phyloP scores from a whole-genome alignment of 108 stramenopile genomes.

The Hondaea fermentalgiana region DNA sequence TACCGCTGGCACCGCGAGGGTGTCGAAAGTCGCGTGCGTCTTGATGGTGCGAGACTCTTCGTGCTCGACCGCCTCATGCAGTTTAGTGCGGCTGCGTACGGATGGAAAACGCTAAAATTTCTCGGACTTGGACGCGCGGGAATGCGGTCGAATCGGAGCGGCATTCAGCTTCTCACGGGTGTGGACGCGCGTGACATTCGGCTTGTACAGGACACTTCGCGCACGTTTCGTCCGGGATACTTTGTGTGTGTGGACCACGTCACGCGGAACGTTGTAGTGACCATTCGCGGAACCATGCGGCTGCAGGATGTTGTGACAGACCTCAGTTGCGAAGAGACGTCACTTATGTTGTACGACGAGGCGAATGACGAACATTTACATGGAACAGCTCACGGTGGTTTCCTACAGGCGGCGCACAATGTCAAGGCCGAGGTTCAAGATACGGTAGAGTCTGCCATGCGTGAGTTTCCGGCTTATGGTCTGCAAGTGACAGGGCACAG shows the following conservation, averaged over 20 bases:
- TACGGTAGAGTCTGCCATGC: neutral
- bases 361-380: neutral
- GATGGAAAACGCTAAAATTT: neutral
- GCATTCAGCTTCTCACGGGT: neutral
- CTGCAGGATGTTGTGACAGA: slow-evolving; percentile 5
- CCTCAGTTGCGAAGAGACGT: neutral
- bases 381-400: neutral
- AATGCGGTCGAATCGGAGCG: neutral
- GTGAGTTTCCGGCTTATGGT: neutral
- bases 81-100: neutral
- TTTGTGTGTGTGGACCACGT: slow-evolving; percentile 8
- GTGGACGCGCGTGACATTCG: neutral
- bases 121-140: neutral
- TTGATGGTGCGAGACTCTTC: neutral
- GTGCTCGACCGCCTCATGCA: neutral
- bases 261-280: neutral
- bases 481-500: neutral
- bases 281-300: neutral
- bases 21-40: neutral
- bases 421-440: neutral
- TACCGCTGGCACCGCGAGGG: neutral
- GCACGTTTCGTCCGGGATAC: neutral
- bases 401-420: neutral
- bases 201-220: neutral
- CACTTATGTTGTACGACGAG: neutral